These are phyloP conservation scores for Cystofilobasidium bisporidii DNA, from an alignment of 768 basidiomycete species.

Conservation along the genomic window DNA sequence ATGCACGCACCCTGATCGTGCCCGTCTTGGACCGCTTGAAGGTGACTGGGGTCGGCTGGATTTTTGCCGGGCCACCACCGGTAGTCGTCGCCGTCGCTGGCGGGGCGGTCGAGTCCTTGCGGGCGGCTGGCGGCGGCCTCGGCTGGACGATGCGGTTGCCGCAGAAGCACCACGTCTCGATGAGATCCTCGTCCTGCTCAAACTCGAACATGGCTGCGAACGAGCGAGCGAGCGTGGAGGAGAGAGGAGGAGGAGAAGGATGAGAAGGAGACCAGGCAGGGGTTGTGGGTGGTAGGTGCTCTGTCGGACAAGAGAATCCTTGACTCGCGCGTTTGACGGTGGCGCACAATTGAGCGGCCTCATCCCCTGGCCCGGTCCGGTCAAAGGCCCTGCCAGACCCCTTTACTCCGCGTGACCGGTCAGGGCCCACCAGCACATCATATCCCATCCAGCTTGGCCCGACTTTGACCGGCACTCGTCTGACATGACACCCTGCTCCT, in stretches of 20 bases:
- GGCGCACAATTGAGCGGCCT: too few relatives aligned
- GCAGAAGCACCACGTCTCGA: constrained; percentile 26
- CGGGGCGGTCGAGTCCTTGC: not conserved
- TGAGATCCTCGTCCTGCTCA: constrained; percentile 16
- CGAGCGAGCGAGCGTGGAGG: too few relatives aligned
- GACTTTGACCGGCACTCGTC: too few relatives aligned
- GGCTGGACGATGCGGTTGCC: constrained; percentile 18
- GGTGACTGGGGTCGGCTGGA: constrained; percentile 11
- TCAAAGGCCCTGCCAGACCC: too few relatives aligned
- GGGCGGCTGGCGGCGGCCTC: not conserved
- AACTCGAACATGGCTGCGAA: constrained; percentile 16
- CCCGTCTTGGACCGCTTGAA: constrained; percentile 26
- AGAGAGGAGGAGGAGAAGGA: not conserved
- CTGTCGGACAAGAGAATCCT: too few relatives aligned
- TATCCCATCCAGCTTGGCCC: too few relatives aligned
- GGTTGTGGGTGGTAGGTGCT: not conserved
- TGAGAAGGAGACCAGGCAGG: not conserved
- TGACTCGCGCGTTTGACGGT: too few relatives aligned
- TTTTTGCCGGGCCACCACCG: constrained; percentile 1
- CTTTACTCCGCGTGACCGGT: too few relatives aligned
- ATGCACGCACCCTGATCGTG: constrained; percentile 16
- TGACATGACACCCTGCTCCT: too few relatives aligned
- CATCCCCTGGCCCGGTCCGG: too few relatives aligned
- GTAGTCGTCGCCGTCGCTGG: not conserved
- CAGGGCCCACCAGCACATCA: too few relatives aligned